Evolutionary conservation across 2,329 filamentous ascomycete species (phyloP).

Genomic region (Fusarium begoniae): DNA sequence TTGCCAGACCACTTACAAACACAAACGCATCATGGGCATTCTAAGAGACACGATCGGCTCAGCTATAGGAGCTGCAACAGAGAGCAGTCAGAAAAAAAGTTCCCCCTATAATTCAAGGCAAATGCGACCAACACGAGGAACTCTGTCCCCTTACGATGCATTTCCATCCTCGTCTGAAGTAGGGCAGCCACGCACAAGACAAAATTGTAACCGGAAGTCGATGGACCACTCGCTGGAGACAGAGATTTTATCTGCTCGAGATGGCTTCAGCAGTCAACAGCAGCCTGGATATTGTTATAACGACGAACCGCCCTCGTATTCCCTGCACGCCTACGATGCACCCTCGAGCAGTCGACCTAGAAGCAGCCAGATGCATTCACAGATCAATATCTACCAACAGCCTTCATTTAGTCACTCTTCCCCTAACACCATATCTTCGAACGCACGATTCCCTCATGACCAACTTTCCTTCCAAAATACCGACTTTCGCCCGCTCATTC

Average conservation of each 20-base stretch:
- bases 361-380: neutral
- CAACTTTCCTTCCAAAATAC: neutral
- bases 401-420: neutral
- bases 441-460: neutral
- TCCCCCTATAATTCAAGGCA: neutral
- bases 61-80: neutral
- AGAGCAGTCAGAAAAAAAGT: neutral
- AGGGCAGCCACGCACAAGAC: neutral
- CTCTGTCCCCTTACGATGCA: neutral
- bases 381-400: neutral
- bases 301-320: neutral
- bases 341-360: neutral
- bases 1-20: neutral
- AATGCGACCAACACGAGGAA: neutral
- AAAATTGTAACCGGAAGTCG: neutral
- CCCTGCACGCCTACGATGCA: neutral
- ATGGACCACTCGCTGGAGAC: neutral
- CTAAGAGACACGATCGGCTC: neutral
- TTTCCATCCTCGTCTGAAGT: neutral
- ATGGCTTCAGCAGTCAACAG: neutral
- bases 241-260: neutral
- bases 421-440: neutral
- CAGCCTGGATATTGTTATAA: neutral
- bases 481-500: neutral
- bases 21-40: neutral